Evolutionary conservation across 2,329 filamentous ascomycete genomes (phyloP).

Genomic region (Raffaelea ambrosiae): DNA sequence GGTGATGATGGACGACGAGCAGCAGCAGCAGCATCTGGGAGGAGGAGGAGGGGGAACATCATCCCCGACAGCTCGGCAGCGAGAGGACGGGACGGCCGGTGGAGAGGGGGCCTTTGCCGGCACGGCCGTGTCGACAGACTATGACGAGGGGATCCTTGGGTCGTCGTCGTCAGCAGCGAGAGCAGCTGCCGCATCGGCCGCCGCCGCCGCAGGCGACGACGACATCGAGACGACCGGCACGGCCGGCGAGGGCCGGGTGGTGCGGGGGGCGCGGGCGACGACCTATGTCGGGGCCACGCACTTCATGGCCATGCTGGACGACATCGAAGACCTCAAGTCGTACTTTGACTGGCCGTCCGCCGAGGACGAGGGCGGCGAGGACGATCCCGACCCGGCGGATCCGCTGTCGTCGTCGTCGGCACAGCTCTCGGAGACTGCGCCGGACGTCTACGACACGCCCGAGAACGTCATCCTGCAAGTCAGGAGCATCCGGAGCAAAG

Average conservation of each 20-base stretch:
- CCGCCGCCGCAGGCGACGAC: too few species aligned
- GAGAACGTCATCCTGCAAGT: conserved; percentile 32
- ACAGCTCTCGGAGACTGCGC: conserved; percentile 21
- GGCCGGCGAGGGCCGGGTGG: conserved; percentile 23
- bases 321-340: conserved; percentile 52
- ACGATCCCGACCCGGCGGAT: not conserved
- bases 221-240: not conserved
- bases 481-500: conserved; percentile 28
- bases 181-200: not conserved
- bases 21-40: too few species aligned
- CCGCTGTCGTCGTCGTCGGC: too few species aligned
- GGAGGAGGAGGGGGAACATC: too few species aligned
- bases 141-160: not conserved
- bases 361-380: conserved; percentile 22
- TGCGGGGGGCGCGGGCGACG: conserved; percentile 31
- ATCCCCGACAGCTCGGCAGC: too few species aligned
- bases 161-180: not conserved
- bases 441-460: conserved; percentile 26
- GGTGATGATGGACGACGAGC: conserved; percentile 35
- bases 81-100: too few species aligned
- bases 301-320: conserved; percentile 51
- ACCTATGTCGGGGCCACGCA: conserved; percentile 52
- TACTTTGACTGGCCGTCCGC: conserved; percentile 44
- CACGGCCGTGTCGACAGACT: not conserved
- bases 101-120: not conserved